These are phyloP conservation scores for Sideroxylon spinosum DNA, from an alignment of 179 eudicot genomes.

Conservation along the genomic window DNA sequence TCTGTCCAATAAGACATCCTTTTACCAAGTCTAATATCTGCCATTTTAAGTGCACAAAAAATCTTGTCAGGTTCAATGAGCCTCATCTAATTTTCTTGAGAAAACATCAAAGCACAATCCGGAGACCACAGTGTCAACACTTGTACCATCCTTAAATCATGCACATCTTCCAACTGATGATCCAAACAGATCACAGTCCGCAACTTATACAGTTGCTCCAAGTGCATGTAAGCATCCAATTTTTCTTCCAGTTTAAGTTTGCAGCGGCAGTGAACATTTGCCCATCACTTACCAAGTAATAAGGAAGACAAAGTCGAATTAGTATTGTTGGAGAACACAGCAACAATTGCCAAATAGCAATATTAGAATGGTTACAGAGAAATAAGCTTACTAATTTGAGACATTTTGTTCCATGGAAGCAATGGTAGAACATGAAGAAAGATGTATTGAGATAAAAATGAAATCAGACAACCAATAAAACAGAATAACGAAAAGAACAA, in stretches of 20 bases:
- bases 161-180: neutral
- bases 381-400: neutral
- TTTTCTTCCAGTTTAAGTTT: neutral
- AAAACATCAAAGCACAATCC: neutral
- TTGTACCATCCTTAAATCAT: neutral
- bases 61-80: neutral
- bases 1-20: neutral
- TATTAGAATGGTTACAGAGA: neutral
- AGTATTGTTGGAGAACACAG: neutral
- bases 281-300: neutral
- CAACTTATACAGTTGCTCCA: neutral
- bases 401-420: neutral
- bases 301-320: neutral
- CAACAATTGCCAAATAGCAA: neutral
- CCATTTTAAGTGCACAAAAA: neutral
- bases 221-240: neutral
- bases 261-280: neutral
- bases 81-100: neutral
- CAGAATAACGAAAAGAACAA: neutral
- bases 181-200: neutral
- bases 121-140: neutral
- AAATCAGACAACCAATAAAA: neutral
- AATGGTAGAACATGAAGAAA: neutral
- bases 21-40: neutral
- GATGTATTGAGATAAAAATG: neutral